These are phyloP conservation scores for Glomus cerebriforme DNA, from an alignment of 192 early-diverging fungal genomes.

Conservation along the genomic window DNA sequence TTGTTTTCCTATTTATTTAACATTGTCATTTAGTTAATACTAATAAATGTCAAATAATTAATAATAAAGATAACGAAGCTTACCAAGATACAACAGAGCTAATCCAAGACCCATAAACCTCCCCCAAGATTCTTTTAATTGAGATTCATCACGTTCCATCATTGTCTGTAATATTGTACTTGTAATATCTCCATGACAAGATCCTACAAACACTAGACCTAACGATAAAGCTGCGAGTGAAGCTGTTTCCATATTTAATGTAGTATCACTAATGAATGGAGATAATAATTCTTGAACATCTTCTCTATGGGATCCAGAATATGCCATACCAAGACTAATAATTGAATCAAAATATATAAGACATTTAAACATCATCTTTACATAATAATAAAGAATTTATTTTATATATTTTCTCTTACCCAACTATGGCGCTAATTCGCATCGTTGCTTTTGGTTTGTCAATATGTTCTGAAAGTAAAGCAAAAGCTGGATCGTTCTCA, in stretches of 20 bases:
- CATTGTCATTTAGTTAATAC: background rate
- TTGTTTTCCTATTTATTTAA: slow-evolving; percentile 63
- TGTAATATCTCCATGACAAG: slow-evolving; percentile 87
- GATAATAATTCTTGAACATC: slow-evolving; percentile 82
- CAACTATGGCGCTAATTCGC: slow-evolving; percentile 82
- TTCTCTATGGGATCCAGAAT: slow-evolving; percentile 86
- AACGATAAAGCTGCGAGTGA: slow-evolving; percentile 87
- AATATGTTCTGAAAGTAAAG: slow-evolving; percentile 83
- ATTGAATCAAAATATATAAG: background rate
- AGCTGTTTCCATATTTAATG: slow-evolving; percentile 84
- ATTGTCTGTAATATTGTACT: slow-evolving; percentile 90
- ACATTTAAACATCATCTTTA: background rate
- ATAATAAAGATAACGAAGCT: slow-evolving; percentile 2
- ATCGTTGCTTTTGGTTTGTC: slow-evolving; percentile 59
- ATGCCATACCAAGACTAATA: slow-evolving; percentile 84
- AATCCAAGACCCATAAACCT: slow-evolving; percentile 95
- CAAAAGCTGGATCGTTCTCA: slow-evolving; percentile 90
- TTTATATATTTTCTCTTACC: slow-evolving; percentile 42
- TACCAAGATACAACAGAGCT: slow-evolving; percentile 84
- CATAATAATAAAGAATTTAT: background rate
- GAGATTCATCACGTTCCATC: slow-evolving; percentile 89
- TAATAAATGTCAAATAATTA: background rate
- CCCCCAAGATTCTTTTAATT: slow-evolving; percentile 85
- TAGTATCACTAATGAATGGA: slow-evolving; percentile 79
- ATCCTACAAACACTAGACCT: slow-evolving; percentile 91